These are phyloP conservation scores for Phytophthora kernoviae DNA, from an alignment of 352 stramenopile species.

Conservation along the genomic window DNA sequence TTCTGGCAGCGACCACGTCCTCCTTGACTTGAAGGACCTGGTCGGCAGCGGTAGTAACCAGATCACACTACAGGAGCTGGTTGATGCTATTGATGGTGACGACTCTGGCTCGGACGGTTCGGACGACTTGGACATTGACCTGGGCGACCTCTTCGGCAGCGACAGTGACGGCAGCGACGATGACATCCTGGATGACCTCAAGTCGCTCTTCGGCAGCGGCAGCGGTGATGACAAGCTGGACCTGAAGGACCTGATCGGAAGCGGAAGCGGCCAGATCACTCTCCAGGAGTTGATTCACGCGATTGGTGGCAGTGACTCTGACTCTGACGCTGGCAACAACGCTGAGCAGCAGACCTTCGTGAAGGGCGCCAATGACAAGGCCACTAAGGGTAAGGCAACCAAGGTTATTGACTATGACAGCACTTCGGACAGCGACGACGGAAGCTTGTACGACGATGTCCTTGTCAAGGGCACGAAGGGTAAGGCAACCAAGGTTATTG, in stretches of 20 bases:
- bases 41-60: too few species aligned
- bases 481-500: too few species aligned
- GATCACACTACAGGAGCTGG: too few species aligned
- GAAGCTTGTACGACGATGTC: too few species aligned
- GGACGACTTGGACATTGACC: not conserved
- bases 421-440: too few species aligned
- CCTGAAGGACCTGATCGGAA: not conserved
- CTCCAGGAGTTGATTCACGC: not conserved
- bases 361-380: too few species aligned
- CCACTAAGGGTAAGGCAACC: too few species aligned
- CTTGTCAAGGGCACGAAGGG: too few species aligned
- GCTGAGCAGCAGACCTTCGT: too few species aligned
- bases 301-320: not conserved
- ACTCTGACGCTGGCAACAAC: not conserved
- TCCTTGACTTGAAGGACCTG: not conserved
- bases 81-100: too few species aligned
- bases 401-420: too few species aligned
- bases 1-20: not conserved
- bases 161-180: not conserved
- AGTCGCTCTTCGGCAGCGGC: not conserved
- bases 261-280: not conserved
- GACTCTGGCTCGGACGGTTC: too few species aligned
- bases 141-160: not conserved
- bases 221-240: not conserved
- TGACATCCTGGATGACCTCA: not conserved